Evolutionary conservation across 2,329 filamentous ascomycete genomes (phyloP), one percentile per base, ranked within the genome.

Genomic region (Exophiala dermatitidis): DNA sequence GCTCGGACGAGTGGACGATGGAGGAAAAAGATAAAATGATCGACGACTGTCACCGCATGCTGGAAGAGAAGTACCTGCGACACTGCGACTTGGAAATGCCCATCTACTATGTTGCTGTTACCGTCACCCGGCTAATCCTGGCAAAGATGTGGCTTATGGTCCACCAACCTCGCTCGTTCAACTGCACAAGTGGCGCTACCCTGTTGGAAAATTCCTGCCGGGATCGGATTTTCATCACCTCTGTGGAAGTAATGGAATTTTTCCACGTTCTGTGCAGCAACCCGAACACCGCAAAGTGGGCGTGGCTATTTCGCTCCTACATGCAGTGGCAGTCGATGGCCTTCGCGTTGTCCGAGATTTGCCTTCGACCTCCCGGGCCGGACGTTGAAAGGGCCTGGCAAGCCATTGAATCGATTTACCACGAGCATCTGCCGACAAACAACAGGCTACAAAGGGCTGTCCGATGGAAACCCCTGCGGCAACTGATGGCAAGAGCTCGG

Each of bases 71-170:
- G 50, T 82, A 81, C 59, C 68, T 83, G 19, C 69, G 69, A 36
- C 72, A 82, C 52, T 76, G 76, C 48, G 68, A 78, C 52, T 73
- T 75, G 63, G 70, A 58, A 12, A 67, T 79, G 43, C 74, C 78
- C 26, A 70, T 88, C 1, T 82, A 82, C 58, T 88, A 84, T 83
- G 79, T 86, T 29, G 79, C 79, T 5, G 82, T 81, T 3, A 85
- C 85, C 30, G 75, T 88, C 28, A 78, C 81, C 2, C 80, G 85
- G 6, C 74, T 91, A 32, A 82, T 90, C 57, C 80, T 90, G 70
- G 83, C 83, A 48, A 91, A 90, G 69, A 82, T 90, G 74, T 88
- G 84, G 72, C 75, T 93, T 34, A 78, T 90, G 55, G 78, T 88
- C 2, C 86, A 91, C 63, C 83, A 91, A 61, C 86, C 86, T 0